These are phyloP conservation scores for Tilletia horrida DNA, from an alignment of 1,284 basidiomycete species.

Conservation along the genomic window DNA sequence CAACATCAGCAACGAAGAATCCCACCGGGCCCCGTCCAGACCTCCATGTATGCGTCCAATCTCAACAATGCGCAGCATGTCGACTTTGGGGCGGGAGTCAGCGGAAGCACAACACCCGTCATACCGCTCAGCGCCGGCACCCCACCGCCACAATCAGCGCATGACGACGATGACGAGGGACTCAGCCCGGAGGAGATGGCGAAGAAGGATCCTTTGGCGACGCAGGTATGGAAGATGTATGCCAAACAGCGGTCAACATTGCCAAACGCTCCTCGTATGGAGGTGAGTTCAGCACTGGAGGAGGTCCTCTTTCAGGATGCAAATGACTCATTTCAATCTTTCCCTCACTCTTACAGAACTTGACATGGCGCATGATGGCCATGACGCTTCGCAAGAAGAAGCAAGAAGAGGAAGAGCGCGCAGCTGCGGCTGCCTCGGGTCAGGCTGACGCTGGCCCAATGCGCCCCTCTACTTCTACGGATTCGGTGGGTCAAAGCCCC, in stretches of 20 bases:
- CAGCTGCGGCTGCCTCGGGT: constrained; percentile 1
- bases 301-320: too few relatives aligned
- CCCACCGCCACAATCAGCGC: constrained; percentile 15
- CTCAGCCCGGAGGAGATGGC: constrained; percentile 55
- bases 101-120: neutral
- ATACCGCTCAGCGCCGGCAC: neutral
- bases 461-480: neutral
- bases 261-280: constrained; percentile 90
- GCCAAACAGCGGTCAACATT: constrained; percentile 79
- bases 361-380: constrained; percentile 98
- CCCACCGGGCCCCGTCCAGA: too few relatives aligned
- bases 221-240: constrained; percentile 97
- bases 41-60: too few relatives aligned
- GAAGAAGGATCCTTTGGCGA: constrained; percentile 78
- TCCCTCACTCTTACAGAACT: constrained; percentile 59
- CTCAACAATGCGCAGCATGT: neutral
- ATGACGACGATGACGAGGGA: constrained; percentile 27
- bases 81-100: neutral
- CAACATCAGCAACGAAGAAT: neutral
- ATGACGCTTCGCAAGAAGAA: constrained; percentile 81
- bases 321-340: neutral
- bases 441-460: too few relatives aligned
- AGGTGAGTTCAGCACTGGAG: constrained; percentile 58
- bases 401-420: constrained; percentile 42
- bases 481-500: neutral